Evolutionary conservation across 495 filamentous ascomycete species (phyloP).

Genomic region (Tuber melanosporum): DNA sequence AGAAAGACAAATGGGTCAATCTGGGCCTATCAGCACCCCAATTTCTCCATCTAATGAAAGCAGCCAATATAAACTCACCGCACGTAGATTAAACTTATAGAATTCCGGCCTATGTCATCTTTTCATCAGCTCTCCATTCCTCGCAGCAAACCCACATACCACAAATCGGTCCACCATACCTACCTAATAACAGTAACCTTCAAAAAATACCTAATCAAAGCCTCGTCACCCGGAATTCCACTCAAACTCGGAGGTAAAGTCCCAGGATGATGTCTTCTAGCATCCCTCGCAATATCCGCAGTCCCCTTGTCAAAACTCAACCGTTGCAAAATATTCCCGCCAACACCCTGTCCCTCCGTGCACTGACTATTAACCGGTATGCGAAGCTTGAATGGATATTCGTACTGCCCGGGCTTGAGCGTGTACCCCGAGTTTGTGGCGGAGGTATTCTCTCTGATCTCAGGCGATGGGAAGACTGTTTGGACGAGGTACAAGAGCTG

Average conservation of each 20-base stretch:
- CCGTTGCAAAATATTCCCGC: conserved; percentile 28
- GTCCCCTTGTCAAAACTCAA: conserved; percentile 39
- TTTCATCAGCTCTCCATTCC: not conserved
- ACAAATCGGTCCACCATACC: not conserved
- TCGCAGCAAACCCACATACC: not conserved
- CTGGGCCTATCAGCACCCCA: conserved; percentile 41
- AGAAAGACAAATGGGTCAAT: conserved; percentile 67
- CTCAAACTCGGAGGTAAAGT: conserved; percentile 82
- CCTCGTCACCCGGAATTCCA: conserved; percentile 66
- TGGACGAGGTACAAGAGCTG: conserved; percentile 62
- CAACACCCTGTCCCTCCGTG: conserved; percentile 22
- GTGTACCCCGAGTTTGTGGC: conserved; percentile 52
- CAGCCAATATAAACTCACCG: conserved; percentile 10
- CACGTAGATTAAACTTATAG: conserved; percentile 37
- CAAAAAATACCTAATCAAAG: conserved; percentile 86
- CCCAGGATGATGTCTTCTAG: conserved; percentile 65
- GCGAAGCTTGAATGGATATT: conserved; percentile 89
- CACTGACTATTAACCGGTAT: conserved; percentile 91
- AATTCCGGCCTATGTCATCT: conserved; percentile 30
- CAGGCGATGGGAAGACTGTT: conserved; percentile 57
- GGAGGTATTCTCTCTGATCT: conserved; percentile 47
- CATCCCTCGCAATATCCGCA: conserved; percentile 47
- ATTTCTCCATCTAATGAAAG: not conserved
- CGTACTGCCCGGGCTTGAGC: conserved; percentile 68
- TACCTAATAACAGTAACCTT: conserved; percentile 67